Base-by-base conservation (phyloP, 129 eudicot species). In the Silybum marianum region DNA sequence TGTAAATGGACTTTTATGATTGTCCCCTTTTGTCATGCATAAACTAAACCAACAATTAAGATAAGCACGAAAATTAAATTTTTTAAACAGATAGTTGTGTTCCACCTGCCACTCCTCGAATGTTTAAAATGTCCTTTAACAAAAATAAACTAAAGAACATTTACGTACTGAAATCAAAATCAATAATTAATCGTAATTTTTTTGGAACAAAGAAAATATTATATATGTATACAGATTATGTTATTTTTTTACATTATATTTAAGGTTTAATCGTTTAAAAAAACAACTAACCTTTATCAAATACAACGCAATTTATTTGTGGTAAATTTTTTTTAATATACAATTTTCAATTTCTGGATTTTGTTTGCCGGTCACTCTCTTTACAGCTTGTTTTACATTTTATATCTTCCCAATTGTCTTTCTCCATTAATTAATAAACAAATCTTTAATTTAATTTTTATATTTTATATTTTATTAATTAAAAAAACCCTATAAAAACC, bases 291-390 rank as follows among this genome's bases (percentile, higher is more conserved):
- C 39, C 6, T 26, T 40, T 79, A 6, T 69, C 5, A 16, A 51
- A 32, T 32, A 32, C 3, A 32, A 32, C n/a, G 40, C 2, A 25
- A 75, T 69, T 75, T 42, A 46, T 12, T 60, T 21, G 70, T 86
- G 86, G 79, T 60, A 40, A 65, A 74, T 67, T 79, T 80, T 65
- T 42, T 3, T 32, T 44, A 42, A 28, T 12, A 44, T 14, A 23
- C 39, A 14, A 22, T 60, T 44, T 28, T 5, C 19, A 71, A 36
- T 42, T 40, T 81, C 32, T 71, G 72, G 63, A 71, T 83, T 83
- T 78, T 78, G 86, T 83, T 78, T 83, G 86, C 86, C 86, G 86
- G 86, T 83, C 86, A 90, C 92, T 85, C 83, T 85, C 88, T 85
- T 23, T 18, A 78, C 85, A 83, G 81, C 87, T 90, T 84, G 74